Base-by-base conservation (phyloP, 176 grass and related monocot species). In the Aechmea fasciata region DNA sequence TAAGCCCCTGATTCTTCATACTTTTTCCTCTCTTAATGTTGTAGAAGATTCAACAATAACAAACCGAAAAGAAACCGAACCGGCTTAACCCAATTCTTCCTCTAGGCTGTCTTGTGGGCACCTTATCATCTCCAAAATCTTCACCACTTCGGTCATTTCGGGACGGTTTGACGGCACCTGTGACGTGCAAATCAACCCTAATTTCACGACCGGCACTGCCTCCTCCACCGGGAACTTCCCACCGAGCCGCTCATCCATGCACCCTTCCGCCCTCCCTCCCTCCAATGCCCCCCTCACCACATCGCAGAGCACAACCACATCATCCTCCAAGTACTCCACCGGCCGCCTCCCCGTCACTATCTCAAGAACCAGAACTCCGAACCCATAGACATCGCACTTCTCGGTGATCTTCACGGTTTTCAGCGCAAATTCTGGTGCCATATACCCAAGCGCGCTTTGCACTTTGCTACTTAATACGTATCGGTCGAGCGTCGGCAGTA, bases 371-470 rank as follows among this genome's bases (percentile, higher is more conserved):
- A 97, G 76, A 47, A 92, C 71, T 11, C 93, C 93, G 28, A 92
- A 97, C 48, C 93, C 93, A 20, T 92, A 97, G 8, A 97, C 74
- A 3, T 97, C 93, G 0, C 93, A 97, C 69, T 92, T 92, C 68
- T 97, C 93, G 0, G 89, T 97, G 14, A 97, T 92, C 77, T 97
- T 97, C 64, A 97, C 86, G 0, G 86, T 92, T 74, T 84, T 89
- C 79, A 89, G 92, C 0, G 93, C 93, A 18, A 97, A 97, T 50
- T 97, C 93, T 6, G 93, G 93, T 1, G 93, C 93, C 89, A 97
- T 97, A 75, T 97, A 97, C 9, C 93, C 93, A n/a, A 97, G 90
- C 10, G 93, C 93, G 12, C 93, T 97, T 70, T 97, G 93, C 61
- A 97, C 81, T 81, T 97, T 97, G 55, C 93, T 92, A 78, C 93